Base-by-base conservation (phyloP, 1,139 yeast species). In the Yamadazyma spencermartinsiae region DNA sequence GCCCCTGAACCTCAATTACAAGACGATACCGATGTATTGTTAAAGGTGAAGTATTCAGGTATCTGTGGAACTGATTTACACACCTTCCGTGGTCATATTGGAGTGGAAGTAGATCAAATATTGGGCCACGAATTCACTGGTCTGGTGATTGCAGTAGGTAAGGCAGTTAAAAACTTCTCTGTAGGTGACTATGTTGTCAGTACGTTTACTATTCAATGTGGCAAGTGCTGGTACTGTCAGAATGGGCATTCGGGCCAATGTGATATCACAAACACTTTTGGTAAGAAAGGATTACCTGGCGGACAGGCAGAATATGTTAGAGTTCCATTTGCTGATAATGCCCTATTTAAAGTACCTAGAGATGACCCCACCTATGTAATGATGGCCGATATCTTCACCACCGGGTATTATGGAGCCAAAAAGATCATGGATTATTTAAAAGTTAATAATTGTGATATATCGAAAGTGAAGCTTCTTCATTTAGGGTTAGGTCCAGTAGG, bases 401-500 rank as follows among this genome's bases (percentile, higher is more conserved):
- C 86, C 1, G 86, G 84, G 0, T 80, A 76, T 56, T 76, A 71
- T 50, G 85, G 85, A 26, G 74, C 65, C 10, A 68, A 66, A 43
- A 70, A 71, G 45, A 78, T 79, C 18, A 53, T 71, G 14, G 74
- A 78, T 46, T 70, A 65, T 43, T 58, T 65, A 42, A 46, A 49
- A 19, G 53, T 53, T 18, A 57, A 58, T 34, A 42, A 57, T 6
- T 50, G 51, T 31, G 42, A 45, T 2, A 44, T 71, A 21, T 55
- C 58, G 35, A 69, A 72, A 27, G 54, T 68, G 20, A 57, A 68
- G 4, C 57, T 78, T 3, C 58, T 79, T 30, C 83, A 79, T 45
- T 52, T 80, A 4, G 86, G 86, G 1, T 74, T 80, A 13, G 86
- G 86, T 1, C 86, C 86, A 0, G 86, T 80, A 2, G 84, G 83